Percentiles rank a stretch among this genome's conserved stretches.
phyloP scores from a whole-genome alignment of 345 rosid species.

The Arabidopsis suecica region DNA sequence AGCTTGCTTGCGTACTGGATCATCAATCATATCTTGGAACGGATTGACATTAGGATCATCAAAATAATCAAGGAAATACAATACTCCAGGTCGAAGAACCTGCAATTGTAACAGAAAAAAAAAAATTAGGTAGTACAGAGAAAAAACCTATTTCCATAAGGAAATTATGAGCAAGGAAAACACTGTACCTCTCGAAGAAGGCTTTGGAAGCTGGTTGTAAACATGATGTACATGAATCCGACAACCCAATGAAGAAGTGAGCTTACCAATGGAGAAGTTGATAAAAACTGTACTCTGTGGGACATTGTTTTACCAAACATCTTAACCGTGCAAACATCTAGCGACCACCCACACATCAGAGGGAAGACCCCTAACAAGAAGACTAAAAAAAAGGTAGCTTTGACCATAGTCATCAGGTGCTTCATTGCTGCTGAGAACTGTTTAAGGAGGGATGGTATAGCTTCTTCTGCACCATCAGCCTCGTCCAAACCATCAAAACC shows the following conservation, averaged over 20 bases:
- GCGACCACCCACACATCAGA: slow-evolving; percentile 99
- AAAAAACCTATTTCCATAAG: not conserved
- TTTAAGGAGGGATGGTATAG: slow-evolving; percentile 85
- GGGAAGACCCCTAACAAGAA: slow-evolving; percentile 91
- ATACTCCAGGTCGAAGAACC: slow-evolving; percentile 96
- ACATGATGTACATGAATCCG: slow-evolving; percentile 83
- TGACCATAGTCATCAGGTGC: slow-evolving; percentile 99
- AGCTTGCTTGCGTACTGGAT: slow-evolving; percentile 97
- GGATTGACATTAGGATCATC: slow-evolving; percentile 99
- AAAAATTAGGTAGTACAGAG: slow-evolving; percentile 9
- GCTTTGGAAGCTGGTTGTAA: slow-evolving; percentile 95
- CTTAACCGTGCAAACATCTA: slow-evolving; percentile 91
- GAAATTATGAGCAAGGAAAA: slow-evolving; percentile 10
- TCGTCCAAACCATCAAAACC: slow-evolving; percentile 98
- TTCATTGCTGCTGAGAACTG: slow-evolving; percentile 97
- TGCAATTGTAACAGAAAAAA: slow-evolving; percentile 43
- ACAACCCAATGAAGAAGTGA: slow-evolving; percentile 97
- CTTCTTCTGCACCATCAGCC: slow-evolving; percentile 99
- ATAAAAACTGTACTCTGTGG: slow-evolving; percentile 79
- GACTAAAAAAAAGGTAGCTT: slow-evolving; percentile 95
- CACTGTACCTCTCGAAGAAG: slow-evolving; percentile 95
- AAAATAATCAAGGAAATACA: slow-evolving; percentile 92
- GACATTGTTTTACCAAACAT: slow-evolving; percentile 98
- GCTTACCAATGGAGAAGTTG: slow-evolving; percentile 90
- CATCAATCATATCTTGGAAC: slow-evolving; percentile 97